Evolutionary conservation across 805 yeast genomes (phyloP).

Genomic region (Metschnikowia peoriensis): DNA sequence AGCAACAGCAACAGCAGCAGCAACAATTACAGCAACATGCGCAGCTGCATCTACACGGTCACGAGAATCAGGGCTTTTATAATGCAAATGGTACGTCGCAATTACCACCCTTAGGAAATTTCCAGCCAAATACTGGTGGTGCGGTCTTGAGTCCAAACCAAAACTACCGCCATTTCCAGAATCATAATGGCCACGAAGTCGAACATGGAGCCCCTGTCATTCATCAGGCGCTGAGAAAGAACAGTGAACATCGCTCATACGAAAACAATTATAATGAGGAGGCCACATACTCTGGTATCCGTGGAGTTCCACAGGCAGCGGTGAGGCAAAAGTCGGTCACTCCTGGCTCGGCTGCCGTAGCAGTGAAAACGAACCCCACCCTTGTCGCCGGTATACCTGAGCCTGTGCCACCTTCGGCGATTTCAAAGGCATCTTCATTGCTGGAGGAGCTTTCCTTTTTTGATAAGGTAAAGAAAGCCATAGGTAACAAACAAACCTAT

Average conservation of each 20-base stretch:
- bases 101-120: slow-evolving; percentile 86
- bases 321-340: slow-evolving; percentile 13
- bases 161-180: slow-evolving; percentile 22
- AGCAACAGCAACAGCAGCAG: slow-evolving; percentile 26
- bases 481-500: slow-evolving; percentile 86
- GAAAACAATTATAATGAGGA: slow-evolving; percentile 42
- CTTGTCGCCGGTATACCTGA: slow-evolving; percentile 84
- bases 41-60: slow-evolving; percentile 11
- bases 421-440: slow-evolving; percentile 54
- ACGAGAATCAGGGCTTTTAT: slow-evolving; percentile 17
- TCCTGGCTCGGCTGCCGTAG: slow-evolving; percentile 22
- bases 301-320: slow-evolving; percentile 31
- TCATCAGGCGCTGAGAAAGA: slow-evolving; percentile 8
- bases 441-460: slow-evolving; percentile 87
- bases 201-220: slow-evolving; percentile 5
- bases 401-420: slow-evolving; percentile 55
- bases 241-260: slow-evolving; percentile 28
- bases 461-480: slow-evolving; percentile 84
- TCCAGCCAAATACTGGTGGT: slow-evolving; percentile 60
- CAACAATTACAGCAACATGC: slow-evolving; percentile 26
- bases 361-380: slow-evolving; percentile 51
- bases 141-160: slow-evolving; percentile 30
- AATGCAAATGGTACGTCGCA: slow-evolving; percentile 38
- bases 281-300: slow-evolving; percentile 48
- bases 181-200: slow-evolving; percentile 4